Evolutionary conservation across 257 asterid species (phyloP).

Genomic region (Plectranthus barbatus): DNA sequence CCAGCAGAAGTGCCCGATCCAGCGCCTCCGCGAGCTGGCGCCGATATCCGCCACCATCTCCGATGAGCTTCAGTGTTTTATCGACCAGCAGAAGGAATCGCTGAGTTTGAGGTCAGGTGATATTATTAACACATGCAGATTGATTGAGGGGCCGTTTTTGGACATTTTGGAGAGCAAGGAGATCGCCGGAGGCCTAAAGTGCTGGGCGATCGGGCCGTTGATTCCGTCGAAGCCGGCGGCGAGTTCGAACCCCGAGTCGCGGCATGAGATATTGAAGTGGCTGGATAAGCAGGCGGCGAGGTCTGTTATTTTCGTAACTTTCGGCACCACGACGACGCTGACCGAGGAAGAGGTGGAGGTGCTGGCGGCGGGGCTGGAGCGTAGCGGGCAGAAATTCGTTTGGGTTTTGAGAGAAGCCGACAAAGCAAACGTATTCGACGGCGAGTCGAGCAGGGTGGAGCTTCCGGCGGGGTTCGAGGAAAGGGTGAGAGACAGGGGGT

Average conservation of each 20-base stretch:
- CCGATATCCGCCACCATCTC: not conserved
- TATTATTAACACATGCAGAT: conserved; percentile 27
- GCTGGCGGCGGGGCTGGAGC: conserved; percentile 40
- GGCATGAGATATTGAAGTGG: conserved; percentile 24
- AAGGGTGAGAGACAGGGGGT: conserved; percentile 28
- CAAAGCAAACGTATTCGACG: conserved; percentile 32
- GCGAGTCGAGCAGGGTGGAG: conserved; percentile 22
- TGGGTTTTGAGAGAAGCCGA: conserved; percentile 61
- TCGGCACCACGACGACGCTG: conserved; percentile 34
- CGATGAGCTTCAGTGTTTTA: not conserved
- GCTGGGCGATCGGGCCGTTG: conserved; percentile 41
- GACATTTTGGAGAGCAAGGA: conserved; percentile 20
- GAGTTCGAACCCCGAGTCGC: not conserved
- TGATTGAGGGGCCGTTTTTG: conserved; percentile 23
- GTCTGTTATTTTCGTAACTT: conserved; percentile 35
- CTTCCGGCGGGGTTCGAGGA: no score
- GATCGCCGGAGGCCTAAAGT: not conserved
- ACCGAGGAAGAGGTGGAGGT: conserved; percentile 26
- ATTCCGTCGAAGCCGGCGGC: conserved; percentile 6
- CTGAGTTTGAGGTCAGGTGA: conserved; percentile 16
- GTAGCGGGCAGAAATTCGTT: conserved; percentile 34
- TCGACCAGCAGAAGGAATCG: conserved; percentile 5
- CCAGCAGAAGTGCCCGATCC: conserved; percentile 10
- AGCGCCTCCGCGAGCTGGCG: conserved; percentile 8
- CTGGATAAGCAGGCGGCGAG: conserved; percentile 28